Evolutionary conservation across 306 rosid species (phyloP).

Genomic region (Quercus variabilis): DNA sequence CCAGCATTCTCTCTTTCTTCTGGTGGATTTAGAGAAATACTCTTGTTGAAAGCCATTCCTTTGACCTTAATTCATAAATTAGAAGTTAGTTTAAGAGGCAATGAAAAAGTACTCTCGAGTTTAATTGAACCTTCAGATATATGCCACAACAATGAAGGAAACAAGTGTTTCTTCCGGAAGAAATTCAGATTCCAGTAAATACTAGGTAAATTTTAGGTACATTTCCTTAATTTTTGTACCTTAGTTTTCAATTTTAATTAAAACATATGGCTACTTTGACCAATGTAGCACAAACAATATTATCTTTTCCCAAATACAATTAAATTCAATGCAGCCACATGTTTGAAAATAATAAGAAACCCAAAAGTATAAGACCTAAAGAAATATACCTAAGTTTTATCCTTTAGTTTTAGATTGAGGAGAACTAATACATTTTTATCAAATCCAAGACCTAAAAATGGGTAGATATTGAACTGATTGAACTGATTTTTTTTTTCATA

Average conservation of each 20-base stretch:
- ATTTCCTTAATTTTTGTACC: too few relatives aligned
- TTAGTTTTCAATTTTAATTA: too few relatives aligned
- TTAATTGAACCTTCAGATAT: not conserved
- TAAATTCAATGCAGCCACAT: too few relatives aligned
- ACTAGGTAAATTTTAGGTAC: not conserved
- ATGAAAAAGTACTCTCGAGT: not conserved
- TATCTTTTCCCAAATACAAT: too few relatives aligned
- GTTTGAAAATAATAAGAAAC: too few relatives aligned
- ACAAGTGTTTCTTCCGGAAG: not conserved
- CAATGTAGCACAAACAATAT: too few relatives aligned
- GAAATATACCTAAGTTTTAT: too few relatives aligned
- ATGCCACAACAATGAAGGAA: not conserved
- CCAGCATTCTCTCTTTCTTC: slow-evolving; percentile 88
- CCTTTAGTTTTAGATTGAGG: too few relatives aligned
- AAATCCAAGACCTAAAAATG: too few relatives aligned
- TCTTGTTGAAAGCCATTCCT: slow-evolving; percentile 89
- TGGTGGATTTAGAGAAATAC: slow-evolving; percentile 54
- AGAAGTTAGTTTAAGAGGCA: slow-evolving; percentile 5
- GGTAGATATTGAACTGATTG: not conserved
- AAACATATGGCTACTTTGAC: too few relatives aligned
- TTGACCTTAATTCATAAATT: slow-evolving; percentile 57
- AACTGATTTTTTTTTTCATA: not conserved
- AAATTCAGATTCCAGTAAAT: not conserved
- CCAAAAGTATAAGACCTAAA: too few relatives aligned
- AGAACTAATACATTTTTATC: too few relatives aligned